These are phyloP conservation scores for Liquidambar formosana DNA, from an alignment of 164 flowering plant species.

Conservation along the genomic window DNA sequence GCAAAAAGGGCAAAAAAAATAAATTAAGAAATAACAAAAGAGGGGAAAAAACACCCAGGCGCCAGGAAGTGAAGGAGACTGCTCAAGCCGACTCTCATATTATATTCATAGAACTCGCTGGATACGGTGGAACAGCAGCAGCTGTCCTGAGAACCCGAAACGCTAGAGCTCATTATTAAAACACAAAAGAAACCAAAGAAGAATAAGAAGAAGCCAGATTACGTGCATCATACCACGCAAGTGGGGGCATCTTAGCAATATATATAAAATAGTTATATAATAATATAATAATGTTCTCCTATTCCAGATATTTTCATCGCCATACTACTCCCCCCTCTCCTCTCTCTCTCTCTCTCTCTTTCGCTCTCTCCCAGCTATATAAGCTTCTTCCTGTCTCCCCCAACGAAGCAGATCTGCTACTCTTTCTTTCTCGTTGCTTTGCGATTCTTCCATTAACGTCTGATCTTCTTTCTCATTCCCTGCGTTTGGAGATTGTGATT, in stretches of 20 bases:
- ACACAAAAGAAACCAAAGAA: neutral
- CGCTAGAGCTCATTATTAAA: neutral
- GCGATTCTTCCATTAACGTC: neutral
- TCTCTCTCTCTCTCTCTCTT: constrained; percentile 11
- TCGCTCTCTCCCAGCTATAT: no score
- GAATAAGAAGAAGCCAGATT: neutral
- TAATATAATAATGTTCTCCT: neutral
- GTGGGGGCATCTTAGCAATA: constrained; percentile 18
- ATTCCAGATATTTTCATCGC: neutral
- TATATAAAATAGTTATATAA: no score
- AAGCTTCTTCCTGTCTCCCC: constrained; percentile 1
- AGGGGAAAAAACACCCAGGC: no score
- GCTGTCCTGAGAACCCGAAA: constrained; percentile 1
- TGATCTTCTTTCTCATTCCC: neutral
- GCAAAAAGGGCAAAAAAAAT: no score
- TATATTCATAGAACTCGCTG: no score
- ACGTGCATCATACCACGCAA: constrained; percentile 8
- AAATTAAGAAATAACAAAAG: no score
- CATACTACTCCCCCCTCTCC: neutral
- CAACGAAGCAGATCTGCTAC: constrained; percentile 5
- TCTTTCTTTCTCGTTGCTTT: neutral
- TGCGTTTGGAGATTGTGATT: neutral
- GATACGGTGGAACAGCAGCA: no score
- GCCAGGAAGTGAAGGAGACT: no score
- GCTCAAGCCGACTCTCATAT: no score